These are phyloP conservation scores for Talaromyces sp. DNA, from an alignment of 2,329 filamentous ascomycete genomes.

Conservation along the genomic window DNA sequence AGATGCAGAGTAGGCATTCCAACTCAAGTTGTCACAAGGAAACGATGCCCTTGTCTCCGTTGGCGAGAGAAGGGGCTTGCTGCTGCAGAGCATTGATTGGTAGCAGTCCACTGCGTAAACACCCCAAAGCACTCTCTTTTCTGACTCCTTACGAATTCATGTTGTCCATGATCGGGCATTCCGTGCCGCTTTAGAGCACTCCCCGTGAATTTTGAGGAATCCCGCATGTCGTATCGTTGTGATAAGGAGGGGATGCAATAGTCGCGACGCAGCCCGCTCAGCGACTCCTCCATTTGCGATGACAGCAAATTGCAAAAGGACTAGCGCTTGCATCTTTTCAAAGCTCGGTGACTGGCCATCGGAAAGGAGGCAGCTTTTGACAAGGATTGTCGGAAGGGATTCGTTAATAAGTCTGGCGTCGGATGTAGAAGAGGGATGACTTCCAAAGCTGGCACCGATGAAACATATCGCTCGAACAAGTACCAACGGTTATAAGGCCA, in stretches of 20 bases:
- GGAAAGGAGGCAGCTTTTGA: neutral
- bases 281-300: neutral
- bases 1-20: constrained; percentile 5
- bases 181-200: neutral
- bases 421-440: neutral
- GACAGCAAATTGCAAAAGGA: neutral
- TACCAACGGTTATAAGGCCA: neutral
- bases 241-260: constrained; percentile 2
- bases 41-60: constrained; percentile 3
- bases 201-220: constrained; percentile 1
- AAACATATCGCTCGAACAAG: constrained; percentile 8
- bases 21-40: constrained; percentile 5
- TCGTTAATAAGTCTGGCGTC: neutral
- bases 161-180: neutral
- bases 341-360: neutral
- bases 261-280: constrained; percentile 1
- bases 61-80: constrained; percentile 4
- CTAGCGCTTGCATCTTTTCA: neutral
- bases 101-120: constrained; percentile 2
- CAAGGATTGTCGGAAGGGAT: constrained; percentile 1
- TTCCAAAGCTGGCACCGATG: neutral
- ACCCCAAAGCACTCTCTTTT: constrained; percentile 5
- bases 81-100: constrained; percentile 2
- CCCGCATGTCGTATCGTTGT: neutral
- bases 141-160: constrained; percentile 1